Conservation (phyloP, 768 basidiomycete species). For the Tylopilus balloui region DNA sequence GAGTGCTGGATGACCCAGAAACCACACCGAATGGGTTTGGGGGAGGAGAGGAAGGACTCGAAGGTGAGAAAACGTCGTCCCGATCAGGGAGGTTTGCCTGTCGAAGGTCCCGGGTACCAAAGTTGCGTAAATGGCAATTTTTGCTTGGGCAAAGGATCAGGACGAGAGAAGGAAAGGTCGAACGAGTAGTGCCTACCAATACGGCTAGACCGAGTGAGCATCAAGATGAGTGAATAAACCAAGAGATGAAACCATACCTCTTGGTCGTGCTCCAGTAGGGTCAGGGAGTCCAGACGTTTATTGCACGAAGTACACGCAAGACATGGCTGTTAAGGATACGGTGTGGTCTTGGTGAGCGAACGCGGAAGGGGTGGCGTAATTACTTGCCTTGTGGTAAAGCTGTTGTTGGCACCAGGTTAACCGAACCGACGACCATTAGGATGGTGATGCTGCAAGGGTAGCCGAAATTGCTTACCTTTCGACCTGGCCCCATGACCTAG, state of each 20-base stretch:
- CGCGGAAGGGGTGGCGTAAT: neutral
- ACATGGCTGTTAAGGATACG: constrained; percentile 53
- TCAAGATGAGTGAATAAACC: constrained; percentile 1
- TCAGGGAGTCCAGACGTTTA: constrained; percentile 73
- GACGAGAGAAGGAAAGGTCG: neutral
- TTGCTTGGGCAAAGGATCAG: constrained; percentile 49
- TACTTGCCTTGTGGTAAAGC: constrained; percentile 74
- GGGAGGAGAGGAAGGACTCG: constrained; percentile 30
- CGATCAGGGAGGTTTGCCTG: constrained; percentile 63
- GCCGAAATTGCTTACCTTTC: constrained; percentile 56
- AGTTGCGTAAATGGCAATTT: constrained; percentile 73
- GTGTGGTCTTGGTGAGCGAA: neutral
- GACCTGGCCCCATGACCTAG: constrained; percentile 81
- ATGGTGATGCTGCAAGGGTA: constrained; percentile 1
- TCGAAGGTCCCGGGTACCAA: constrained; percentile 71
- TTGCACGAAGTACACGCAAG: constrained; percentile 71
- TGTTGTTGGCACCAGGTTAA: constrained; percentile 25
- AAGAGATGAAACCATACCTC: constrained; percentile 44
- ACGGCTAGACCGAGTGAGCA: constrained; percentile 31
- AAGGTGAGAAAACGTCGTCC: constrained; percentile 33
- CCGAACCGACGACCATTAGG: neutral
- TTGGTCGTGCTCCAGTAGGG: constrained; percentile 78
- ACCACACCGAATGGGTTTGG: constrained; percentile 19
- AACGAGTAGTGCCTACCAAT: constrained; percentile 33
- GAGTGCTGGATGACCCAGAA: constrained; percentile 7